These are phyloP conservation scores for Mycena filopes DNA, from an alignment of 768 basidiomycete genomes.

Conservation along the genomic window DNA sequence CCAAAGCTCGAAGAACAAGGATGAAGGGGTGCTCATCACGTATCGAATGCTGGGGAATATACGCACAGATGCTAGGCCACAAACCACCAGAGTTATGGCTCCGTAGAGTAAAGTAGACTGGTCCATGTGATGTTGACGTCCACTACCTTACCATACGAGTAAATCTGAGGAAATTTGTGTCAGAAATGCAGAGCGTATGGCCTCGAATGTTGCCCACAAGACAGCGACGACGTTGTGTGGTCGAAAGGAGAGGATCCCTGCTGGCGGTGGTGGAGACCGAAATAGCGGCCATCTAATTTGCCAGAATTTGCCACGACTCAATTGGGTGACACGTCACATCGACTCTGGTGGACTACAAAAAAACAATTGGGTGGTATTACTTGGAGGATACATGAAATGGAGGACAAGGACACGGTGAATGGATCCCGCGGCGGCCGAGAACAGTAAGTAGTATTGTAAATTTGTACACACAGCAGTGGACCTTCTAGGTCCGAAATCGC, in stretches of 20 bases:
- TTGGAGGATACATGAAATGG: conserved; percentile 27
- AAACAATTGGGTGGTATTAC: conserved; percentile 29
- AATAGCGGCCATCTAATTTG: conserved; percentile 15
- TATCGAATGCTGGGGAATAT: conserved; percentile 9
- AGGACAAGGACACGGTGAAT: conserved; percentile 2
- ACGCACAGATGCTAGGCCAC: conserved; percentile 52
- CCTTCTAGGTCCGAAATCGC: background rate
- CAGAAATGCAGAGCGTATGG: background rate
- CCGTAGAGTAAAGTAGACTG: conserved; percentile 48
- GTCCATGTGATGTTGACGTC: conserved; percentile 40
- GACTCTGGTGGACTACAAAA: too few species aligned
- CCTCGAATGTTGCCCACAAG: conserved; percentile 1
- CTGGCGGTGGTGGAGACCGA: background rate
- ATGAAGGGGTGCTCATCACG: conserved; percentile 80
- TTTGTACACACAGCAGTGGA: conserved; percentile 26
- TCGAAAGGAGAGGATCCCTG: background rate
- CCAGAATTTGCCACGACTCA: conserved; percentile 16
- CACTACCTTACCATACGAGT: conserved; percentile 28
- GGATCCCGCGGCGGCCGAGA: conserved; percentile 12
- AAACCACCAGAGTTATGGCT: conserved; percentile 44
- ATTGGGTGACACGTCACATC: background rate
- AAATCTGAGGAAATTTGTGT: background rate
- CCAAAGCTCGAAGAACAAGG: conserved; percentile 93
- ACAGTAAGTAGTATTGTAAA: conserved; percentile 27
- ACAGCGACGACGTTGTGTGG: too few species aligned